Base-by-base conservation (phyloP, 176 grass and related monocot species). In the Poa annua region DNA sequence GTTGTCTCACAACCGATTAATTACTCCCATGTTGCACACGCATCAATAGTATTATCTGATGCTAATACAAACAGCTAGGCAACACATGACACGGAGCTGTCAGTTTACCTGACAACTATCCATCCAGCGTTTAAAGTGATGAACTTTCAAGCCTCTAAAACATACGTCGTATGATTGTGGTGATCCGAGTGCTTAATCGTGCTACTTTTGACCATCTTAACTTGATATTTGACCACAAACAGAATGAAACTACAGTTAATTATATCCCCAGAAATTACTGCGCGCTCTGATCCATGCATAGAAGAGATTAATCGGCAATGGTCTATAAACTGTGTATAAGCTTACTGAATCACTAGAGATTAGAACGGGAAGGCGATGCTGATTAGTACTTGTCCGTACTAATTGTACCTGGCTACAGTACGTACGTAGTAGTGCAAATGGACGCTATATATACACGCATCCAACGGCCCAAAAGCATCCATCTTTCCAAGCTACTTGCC, bases 341-440 rank as follows among this genome's bases (percentile, higher is more conserved):
- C 38, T 33, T 50, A 56, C 19, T 56, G 8, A 52, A 62, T 85
- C 44, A 71, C 45, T 48, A 26, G 6, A 3, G 16, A 83, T 71
- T 51, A 72, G 54, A 45, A 39, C 38, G 13, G 9, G 12, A 79
- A 7, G 10, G 25, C 0, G 66, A 83, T 11, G 35, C 35, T 24
- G 61, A 79, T 24, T 15, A 86, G 84, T 86, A 86, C 83, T 39
- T 90, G 74, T 60, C 81, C 48, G 88, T 86, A 86, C 84, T 35
- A 16, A 50, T 5, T 82, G 88, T 86, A 79, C 88, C 84, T 79
- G 26, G 48, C 36, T 19, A 51, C 35, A 19, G 48, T 35, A 55
- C 73, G 62, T 34, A 17, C 11, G 22, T 80, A 11, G 44, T 12
- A 17, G 45, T 32, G 26, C 17, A 6, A 9, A 62, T 17, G 68